Base-by-base conservation (phyloP, 176 grass and related monocot species). In the Aegilops umbellulata region DNA sequence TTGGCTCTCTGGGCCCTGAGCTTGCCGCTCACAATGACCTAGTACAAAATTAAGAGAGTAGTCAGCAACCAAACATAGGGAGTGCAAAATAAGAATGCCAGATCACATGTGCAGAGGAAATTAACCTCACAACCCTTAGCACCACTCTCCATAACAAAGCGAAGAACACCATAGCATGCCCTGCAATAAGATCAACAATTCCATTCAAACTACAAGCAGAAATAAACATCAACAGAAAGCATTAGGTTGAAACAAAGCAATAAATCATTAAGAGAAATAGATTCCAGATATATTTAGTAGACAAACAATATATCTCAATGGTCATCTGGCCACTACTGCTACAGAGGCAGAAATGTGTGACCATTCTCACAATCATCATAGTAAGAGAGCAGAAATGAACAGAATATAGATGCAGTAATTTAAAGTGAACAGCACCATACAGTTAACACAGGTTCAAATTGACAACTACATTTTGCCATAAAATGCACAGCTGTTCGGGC, bases 111-210 rank as follows among this genome's bases (percentile, higher is more conserved):
- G 42, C 6, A 79, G 10, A 76, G 3, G 65, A 0, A n/a, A 74
- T 41, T 65, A 2, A 94, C 94, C 90, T 94, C 94, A 22, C 94
- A 97, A 81, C 94, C 94, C 89, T 97, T 97, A 27, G 94, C 94
- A 85, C 92, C 92, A 79, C 94, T 97, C 90, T 97, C 94, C 94
- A 97, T 94, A 77, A 97, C 94, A 79, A 97, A 97, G 22, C 92
- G 94, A 19, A 97, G 92, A 75, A 97, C 94, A 89, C 94, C 94
- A 90, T 97, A 97, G 92, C 92, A 97, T 68, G 94, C 94, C 88
- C 94, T 97, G 83, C 1, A n/a, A 84, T 26, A 4, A 16, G 49
- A 24, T 69, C 6, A 90, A 53, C 49, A 53, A 53, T 53, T 53
- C 14, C 47, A 16, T 19, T 53, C 6, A 19, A 53, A 53, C 49